Base-by-base conservation (phyloP, 257 asterid genomes). In the Echium plantagineum region DNA sequence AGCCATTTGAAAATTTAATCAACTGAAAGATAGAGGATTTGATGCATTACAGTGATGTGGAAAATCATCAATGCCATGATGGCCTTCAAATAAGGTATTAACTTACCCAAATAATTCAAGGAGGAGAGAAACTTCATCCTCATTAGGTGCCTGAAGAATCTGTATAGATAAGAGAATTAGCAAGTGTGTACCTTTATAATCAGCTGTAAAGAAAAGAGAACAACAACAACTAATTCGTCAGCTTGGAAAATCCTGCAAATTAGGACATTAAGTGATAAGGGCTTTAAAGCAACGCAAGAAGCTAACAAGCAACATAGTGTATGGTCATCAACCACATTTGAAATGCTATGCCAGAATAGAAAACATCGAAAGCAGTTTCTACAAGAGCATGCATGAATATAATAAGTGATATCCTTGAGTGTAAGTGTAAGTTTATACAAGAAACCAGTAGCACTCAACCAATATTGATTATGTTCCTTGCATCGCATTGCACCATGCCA, bases 121-220 rank as follows among this genome's bases (percentile, higher is more conserved):
- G 46, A 93, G 94, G 72, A 89, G 66, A 66, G 94, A 67, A 66
- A 93, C 89, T 80, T 93, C 98, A 69, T 93, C 96, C 63, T 84
- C 95, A 63, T 77, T 93, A 64, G 98, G 98, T 21, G 91, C 80
- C 77, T 86, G 89, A 61, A 88, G 95, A 81, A 93, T 93, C 98
- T 93, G 78, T 69, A 62, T 72, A 73, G 58, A 64, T 69, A 63
- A 69, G 73, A 57, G 58, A 67, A 63, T 59, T 71, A 58, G 69
- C 19, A 63, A 13, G 49, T 8, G 38, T 38, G 59, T 59, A 71
- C 63, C 63, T 54, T 58, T 63, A 54, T 28, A 60, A 63, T 61
- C 69, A 66, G 35, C 26, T 24, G 26, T 24, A 24, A 24, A 24
- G 26, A 24, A 24, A 24, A 1, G 3, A 24, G 2, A 24, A 24